These are phyloP conservation scores for Fusarium bulbicola DNA, from an alignment of 2,329 filamentous ascomycete species.

Conservation along the genomic window DNA sequence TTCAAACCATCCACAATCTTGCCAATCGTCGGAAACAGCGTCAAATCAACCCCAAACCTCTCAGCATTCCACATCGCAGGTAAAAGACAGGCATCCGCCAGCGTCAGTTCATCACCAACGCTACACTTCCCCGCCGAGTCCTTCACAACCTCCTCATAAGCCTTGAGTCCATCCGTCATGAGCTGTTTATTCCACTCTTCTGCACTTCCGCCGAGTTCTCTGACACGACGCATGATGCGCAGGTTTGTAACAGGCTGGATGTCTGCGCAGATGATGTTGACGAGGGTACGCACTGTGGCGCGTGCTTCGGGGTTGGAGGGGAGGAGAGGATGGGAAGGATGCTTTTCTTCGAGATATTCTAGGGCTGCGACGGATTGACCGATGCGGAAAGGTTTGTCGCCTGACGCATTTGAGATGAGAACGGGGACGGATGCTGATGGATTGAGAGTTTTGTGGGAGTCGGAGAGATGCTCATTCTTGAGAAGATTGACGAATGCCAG, in stretches of 20 bases:
- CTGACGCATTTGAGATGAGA: constrained; percentile 51
- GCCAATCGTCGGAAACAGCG: constrained; percentile 56
- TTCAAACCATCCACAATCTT: constrained; percentile 58
- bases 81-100: constrained; percentile 67
- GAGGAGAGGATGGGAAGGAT: constrained; percentile 56
- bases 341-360: constrained; percentile 68
- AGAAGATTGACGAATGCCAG: constrained; percentile 62
- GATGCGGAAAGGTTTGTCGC: constrained; percentile 51
- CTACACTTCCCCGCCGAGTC: constrained; percentile 59
- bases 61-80: constrained; percentile 67
- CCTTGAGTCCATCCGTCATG: constrained; percentile 61
- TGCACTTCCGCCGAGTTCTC: constrained; percentile 53
- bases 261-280: constrained; percentile 64
- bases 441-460: constrained; percentile 58
- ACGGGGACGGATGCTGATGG: constrained; percentile 65
- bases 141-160: constrained; percentile 60
- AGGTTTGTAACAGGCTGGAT: constrained; percentile 69
- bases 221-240: constrained; percentile 60
- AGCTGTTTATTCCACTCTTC: constrained; percentile 62
- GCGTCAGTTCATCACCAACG: constrained; percentile 62
- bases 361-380: constrained; percentile 68
- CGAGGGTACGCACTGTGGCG: constrained; percentile 62
- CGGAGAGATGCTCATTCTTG: constrained; percentile 59
- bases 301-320: constrained; percentile 56
- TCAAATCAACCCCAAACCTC: constrained; percentile 63